These are phyloP conservation scores for Suillus subluteus DNA, from an alignment of 768 basidiomycete species.

Conservation along the genomic window DNA sequence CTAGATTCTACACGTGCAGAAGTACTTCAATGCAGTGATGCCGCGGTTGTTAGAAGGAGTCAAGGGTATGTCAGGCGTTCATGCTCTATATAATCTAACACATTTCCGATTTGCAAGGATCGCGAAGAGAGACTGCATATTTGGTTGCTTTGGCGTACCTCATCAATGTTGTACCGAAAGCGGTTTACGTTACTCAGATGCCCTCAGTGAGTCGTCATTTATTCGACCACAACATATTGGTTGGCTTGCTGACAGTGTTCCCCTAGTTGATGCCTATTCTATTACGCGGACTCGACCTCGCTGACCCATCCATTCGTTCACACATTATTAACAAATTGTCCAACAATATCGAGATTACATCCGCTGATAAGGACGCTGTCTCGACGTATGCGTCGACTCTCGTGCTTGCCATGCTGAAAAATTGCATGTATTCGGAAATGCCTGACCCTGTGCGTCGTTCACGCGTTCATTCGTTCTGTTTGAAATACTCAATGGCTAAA, in stretches of 20 bases:
- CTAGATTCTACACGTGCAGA: constrained; percentile 77
- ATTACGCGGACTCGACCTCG: constrained; percentile 80
- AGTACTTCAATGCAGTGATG: constrained; percentile 70
- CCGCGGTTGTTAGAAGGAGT: constrained; percentile 77
- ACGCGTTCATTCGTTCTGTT: not conserved
- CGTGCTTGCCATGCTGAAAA: constrained; percentile 71
- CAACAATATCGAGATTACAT: constrained; percentile 64
- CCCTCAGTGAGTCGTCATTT: constrained; percentile 45
- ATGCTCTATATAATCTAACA: not conserved
- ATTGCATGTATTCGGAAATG: constrained; percentile 53
- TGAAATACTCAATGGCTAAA: constrained; percentile 34
- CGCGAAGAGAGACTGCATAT: constrained; percentile 62
- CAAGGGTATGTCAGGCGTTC: constrained; percentile 45
- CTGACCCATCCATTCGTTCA: constrained; percentile 70
- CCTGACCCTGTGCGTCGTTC: constrained; percentile 54
- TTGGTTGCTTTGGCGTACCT: constrained; percentile 85
- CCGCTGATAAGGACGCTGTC: constrained; percentile 51
- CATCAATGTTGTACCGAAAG: constrained; percentile 77
- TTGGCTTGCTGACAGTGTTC: not conserved
- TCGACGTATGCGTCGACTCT: constrained; percentile 75
- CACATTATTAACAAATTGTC: constrained; percentile 83
- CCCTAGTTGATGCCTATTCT: constrained; percentile 87
- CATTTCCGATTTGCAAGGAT: constrained; percentile 39
- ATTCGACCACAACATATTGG: not conserved
- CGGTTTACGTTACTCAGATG: constrained; percentile 72